Base-by-base conservation (phyloP, 2,329 filamentous ascomycete species). In the Fusarium cicatricum region DNA sequence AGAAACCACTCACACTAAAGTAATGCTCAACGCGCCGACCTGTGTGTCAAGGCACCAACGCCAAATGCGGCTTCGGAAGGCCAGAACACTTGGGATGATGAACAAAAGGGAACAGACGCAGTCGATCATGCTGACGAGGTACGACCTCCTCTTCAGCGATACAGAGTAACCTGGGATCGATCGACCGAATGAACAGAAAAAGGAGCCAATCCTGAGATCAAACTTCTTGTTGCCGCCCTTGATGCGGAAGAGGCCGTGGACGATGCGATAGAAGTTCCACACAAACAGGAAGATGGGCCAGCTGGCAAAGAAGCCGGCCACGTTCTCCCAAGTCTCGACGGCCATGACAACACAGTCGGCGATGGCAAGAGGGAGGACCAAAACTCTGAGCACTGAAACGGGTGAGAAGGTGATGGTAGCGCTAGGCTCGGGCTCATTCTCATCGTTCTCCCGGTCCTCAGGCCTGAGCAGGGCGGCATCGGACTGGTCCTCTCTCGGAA, bases 131-230 rank as follows among this genome's bases (percentile, higher is more conserved):
- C 53, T 67, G 26, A 52, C 8, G 8, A 65, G 28, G 21, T 54
- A 68, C 5, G 48, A 54, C 28, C 45, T 31, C 16, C 29, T 23
- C 23, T 39, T 40, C 21, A 23, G 12, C 17, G 19, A 31, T 34
- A 39, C 2, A 8, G 9, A 23, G 9, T 32, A 55, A 2, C 17
- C 19, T 10, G 29, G 19, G 1, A 39, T 43, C 10, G 48, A 47
- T 29, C 46, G 58, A 7, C 60, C 66, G 15, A 55, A 55, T 11
- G 55, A 58, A 17, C 60, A 68, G 11, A 62, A 55, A 8, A 66
- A 66, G 34, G 42, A 53, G 6, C 65, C 66, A n/a, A 69, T 38
- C n/a, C 46, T 59, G 26, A 69, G 36, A 26, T 69, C 63, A 39
- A 69, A 63, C 28, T 60, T 60, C 43, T 55, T 38, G n/a, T 17